Evolutionary conservation across 2,329 filamentous ascomycete species (phyloP).

Genomic region (Xylogone sp.): DNA sequence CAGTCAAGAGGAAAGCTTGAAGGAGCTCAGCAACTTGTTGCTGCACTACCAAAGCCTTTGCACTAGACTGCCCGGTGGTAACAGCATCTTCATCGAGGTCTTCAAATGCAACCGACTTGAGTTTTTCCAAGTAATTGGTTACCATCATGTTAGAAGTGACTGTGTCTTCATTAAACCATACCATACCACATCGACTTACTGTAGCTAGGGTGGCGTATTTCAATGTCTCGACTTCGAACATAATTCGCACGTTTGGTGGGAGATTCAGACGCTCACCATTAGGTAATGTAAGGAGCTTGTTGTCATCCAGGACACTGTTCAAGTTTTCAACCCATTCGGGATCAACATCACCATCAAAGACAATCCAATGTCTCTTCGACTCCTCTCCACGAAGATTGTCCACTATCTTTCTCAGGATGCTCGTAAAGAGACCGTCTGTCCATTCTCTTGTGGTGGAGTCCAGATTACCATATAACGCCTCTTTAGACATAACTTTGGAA

Average conservation of each 20-base stretch:
- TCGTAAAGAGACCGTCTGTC: conserved; percentile 98
- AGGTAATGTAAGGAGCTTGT: conserved; percentile 93
- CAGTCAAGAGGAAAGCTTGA: conserved; percentile 68
- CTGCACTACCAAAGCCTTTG: conserved; percentile 77
- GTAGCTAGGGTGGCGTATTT: conserved; percentile 97
- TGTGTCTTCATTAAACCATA: conserved; percentile 99
- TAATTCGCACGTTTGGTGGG: conserved; percentile 92
- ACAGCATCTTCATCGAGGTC: conserved; percentile 92
- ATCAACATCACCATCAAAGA: conserved; percentile 98
- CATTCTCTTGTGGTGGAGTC: conserved; percentile 97
- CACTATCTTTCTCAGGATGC: conserved; percentile 95
- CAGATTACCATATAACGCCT: conserved; percentile 90
- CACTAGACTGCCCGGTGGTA: conserved; percentile 68
- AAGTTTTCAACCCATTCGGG: conserved; percentile 99
- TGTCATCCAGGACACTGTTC: conserved; percentile 99
- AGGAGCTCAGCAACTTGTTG: conserved; percentile 76
- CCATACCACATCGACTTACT: conserved; percentile 99
- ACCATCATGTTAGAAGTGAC: conserved; percentile 93
- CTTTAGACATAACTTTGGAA: conserved; percentile 99
- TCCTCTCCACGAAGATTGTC: conserved; percentile 98
- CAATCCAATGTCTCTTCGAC: conserved; percentile 96
- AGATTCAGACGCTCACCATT: conserved; percentile 97
- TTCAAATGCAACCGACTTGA: conserved; percentile 82
- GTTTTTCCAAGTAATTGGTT: conserved; percentile 79
- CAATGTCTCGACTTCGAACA: conserved; percentile 98